A percentile compares a stretch with the other conserved stretches of the same genome.
Evolutionary conservation across 306 rosid species (phyloP).

Genomic region (Comarum palustre): DNA sequence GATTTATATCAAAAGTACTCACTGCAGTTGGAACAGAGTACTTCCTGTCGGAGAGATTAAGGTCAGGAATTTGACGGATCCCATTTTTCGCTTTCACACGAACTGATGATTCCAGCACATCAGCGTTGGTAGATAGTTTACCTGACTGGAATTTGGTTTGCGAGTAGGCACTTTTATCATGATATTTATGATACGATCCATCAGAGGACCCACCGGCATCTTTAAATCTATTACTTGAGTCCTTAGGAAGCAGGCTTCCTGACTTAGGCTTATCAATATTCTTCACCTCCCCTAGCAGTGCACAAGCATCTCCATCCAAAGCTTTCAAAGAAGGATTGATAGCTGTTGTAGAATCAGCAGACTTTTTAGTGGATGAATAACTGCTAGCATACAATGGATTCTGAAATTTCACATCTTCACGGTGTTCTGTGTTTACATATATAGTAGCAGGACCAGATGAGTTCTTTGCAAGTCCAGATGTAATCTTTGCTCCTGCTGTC

Average conservation of each 20-base stretch:
- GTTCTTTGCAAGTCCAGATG: slow-evolving; percentile 46
- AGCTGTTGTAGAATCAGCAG: slow-evolving; percentile 47
- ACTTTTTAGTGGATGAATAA: slow-evolving; percentile 51
- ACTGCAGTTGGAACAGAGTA: slow-evolving; percentile 48
- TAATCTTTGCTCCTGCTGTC: slow-evolving; percentile 55
- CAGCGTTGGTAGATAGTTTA: slow-evolving; percentile 38
- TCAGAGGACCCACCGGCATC: slow-evolving; percentile 57
- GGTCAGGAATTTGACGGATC: slow-evolving; percentile 56
- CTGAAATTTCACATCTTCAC: slow-evolving; percentile 50
- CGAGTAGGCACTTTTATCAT: slow-evolving; percentile 56
- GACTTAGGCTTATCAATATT: slow-evolving; percentile 62
- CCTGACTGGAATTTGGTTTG: slow-evolving; percentile 67
- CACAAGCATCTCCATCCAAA: slow-evolving; percentile 52
- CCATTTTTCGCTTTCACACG: slow-evolving; percentile 66
- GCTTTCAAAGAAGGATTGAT: slow-evolving; percentile 55
- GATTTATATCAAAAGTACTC: slow-evolving; percentile 36
- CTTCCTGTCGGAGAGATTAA: slow-evolving; percentile 56
- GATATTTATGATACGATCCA: slow-evolving; percentile 47
- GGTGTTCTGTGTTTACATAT: slow-evolving; percentile 42
- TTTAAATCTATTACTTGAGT: slow-evolving; percentile 47
- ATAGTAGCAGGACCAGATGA: slow-evolving; percentile 42
- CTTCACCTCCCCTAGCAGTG: slow-evolving; percentile 47
- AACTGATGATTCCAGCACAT: slow-evolving; percentile 47
- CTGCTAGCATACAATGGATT: slow-evolving; percentile 50
- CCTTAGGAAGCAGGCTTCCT: slow-evolving; percentile 53